Evolutionary conservation across 1,284 basidiomycete species (phyloP).

Genomic region (Ganoderma leucocontextum): DNA sequence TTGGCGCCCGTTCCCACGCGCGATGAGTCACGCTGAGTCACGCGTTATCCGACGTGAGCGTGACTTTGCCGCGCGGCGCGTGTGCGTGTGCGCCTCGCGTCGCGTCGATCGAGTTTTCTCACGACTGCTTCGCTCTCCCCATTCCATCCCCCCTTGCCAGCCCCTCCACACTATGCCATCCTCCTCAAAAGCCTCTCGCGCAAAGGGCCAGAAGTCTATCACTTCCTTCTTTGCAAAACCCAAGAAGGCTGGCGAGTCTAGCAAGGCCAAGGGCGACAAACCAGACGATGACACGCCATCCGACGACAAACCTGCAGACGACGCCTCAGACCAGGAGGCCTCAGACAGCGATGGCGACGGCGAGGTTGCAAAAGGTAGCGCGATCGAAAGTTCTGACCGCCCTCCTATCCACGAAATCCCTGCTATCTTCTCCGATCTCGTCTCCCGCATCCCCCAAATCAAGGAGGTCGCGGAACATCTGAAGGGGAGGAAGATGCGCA

Average conservation of each 20-base stretch:
- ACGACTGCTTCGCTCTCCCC: conserved; percentile 5
- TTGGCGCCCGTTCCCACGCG: background rate
- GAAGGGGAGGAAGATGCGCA: conserved; percentile 84
- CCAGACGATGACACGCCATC: conserved; percentile 32
- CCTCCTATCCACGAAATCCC: conserved; percentile 88
- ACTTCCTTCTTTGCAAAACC: conserved; percentile 59
- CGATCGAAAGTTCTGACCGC: conserved; percentile 62
- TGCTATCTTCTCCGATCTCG: conserved; percentile 87
- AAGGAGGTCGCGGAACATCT: conserved; percentile 75
- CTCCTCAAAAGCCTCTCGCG: conserved; percentile 41
- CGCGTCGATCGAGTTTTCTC: conserved; percentile 18
- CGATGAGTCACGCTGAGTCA: conserved; percentile 31
- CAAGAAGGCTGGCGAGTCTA: conserved; percentile 28
- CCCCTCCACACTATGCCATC: conserved; percentile 54
- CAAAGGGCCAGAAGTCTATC: conserved; percentile 61
- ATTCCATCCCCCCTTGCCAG: conserved; percentile 12
- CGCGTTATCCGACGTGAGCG: conserved; percentile 37
- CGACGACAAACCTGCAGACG: conserved; percentile 19
- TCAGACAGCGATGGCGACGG: conserved; percentile 21
- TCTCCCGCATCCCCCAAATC: conserved; percentile 75
- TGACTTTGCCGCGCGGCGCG: conserved; percentile 23
- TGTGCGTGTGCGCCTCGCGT: conserved; percentile 27
- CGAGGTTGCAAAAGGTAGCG: conserved; percentile 37
- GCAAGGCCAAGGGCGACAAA: conserved; percentile 41
- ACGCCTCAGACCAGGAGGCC: conserved; percentile 27